These are phyloP conservation scores for Aspergillus sp. DNA, from an alignment of 2,329 filamentous ascomycete genomes.

Conservation along the genomic window DNA sequence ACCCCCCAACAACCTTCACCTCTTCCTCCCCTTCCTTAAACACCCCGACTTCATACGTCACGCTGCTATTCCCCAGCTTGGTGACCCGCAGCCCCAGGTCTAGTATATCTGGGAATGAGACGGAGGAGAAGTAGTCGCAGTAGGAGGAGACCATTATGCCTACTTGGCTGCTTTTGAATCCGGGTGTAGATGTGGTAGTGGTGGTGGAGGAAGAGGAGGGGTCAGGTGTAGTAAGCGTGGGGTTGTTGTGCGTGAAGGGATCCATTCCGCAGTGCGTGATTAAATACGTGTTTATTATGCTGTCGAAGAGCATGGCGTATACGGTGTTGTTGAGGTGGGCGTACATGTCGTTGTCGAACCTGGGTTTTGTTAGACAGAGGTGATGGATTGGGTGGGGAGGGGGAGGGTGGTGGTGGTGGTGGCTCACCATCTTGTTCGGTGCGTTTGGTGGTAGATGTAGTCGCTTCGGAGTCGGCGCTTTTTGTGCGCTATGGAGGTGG, in stretches of 20 bases:
- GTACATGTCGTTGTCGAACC: constrained; percentile 95
- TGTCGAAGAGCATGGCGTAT: constrained; percentile 87
- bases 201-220: too few species aligned
- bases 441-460: constrained; percentile 77
- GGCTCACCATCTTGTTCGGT: constrained; percentile 77
- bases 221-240: neutral
- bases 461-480: constrained; percentile 63
- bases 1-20: constrained; percentile 82
- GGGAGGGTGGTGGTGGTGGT: constrained; percentile 20
- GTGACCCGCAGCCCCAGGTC: constrained; percentile 81
- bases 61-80: constrained; percentile 81
- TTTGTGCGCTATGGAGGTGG: constrained; percentile 53
- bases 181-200: constrained; percentile 14
- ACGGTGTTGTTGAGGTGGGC: constrained; percentile 89
- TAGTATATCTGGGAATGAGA: constrained; percentile 78
- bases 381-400: neutral
- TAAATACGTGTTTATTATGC: constrained; percentile 84
- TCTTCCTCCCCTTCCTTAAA: constrained; percentile 73
- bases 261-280: constrained; percentile 74
- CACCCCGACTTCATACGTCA: constrained; percentile 85
- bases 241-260: constrained; percentile 57
- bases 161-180: constrained; percentile 54
- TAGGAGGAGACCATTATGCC: constrained; percentile 83
- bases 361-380: constrained; percentile 44
- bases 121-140: constrained; percentile 80